These are phyloP conservation scores for Penicillium arizonense DNA, from an alignment of 495 filamentous ascomycete species.

Conservation along the genomic window DNA sequence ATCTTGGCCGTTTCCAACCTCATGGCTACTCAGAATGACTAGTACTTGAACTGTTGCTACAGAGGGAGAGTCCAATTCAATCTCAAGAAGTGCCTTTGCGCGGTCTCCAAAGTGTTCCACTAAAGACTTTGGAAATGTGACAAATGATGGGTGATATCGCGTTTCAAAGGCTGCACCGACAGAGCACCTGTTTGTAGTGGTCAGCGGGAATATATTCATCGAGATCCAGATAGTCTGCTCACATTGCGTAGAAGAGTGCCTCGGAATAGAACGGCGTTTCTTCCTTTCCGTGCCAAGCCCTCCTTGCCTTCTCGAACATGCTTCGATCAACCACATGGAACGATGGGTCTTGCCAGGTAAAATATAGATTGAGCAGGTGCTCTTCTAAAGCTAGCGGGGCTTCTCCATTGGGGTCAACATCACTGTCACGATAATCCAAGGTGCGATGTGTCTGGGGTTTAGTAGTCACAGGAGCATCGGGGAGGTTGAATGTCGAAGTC, in stretches of 20 bases:
- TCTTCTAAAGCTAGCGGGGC: conserved; percentile 20
- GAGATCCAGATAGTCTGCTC: not conserved
- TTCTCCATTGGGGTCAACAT: conserved; percentile 11
- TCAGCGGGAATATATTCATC: not conserved
- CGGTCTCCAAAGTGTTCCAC: conserved; percentile 31
- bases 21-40: conserved; percentile 32
- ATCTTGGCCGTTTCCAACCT: conserved; percentile 25
- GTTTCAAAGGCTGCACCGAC: conserved; percentile 29
- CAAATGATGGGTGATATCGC: conserved; percentile 22
- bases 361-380: conserved; percentile 36
- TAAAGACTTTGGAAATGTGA: conserved; percentile 28
- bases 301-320: conserved; percentile 19
- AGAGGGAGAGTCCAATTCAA: conserved; percentile 32
- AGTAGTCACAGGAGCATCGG: conserved; percentile 7
- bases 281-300: conserved; percentile 10
- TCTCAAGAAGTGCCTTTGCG: conserved; percentile 30
- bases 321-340: conserved; percentile 29
- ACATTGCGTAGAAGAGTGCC: conserved; percentile 36
- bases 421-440: conserved; percentile 8
- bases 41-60: conserved; percentile 36
- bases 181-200: conserved; percentile 22
- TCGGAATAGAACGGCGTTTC: conserved; percentile 33
- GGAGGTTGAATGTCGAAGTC: conserved; percentile 24
- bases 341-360: conserved; percentile 37
- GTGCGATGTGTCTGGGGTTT: conserved; percentile 2